phyloP scores from a whole-genome alignment of 345 rosid species.

The Hypericum perforatum region DNA sequence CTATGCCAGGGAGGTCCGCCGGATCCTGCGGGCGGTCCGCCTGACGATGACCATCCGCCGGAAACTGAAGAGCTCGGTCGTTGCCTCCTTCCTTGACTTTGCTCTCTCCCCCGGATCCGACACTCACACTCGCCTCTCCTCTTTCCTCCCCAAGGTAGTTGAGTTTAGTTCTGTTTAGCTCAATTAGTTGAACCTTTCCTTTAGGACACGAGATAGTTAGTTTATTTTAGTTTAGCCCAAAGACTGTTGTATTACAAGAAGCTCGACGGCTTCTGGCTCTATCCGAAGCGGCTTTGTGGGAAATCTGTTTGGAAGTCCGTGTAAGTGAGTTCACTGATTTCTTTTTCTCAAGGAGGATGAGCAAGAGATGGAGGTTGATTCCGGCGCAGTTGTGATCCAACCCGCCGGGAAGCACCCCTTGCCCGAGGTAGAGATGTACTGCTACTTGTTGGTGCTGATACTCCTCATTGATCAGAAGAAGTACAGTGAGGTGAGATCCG shows the following conservation, averaged over 20 bases:
- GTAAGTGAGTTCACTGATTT: too few relatives aligned
- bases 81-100: slow-evolving; percentile 52
- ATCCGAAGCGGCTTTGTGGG: too few relatives aligned
- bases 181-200: too few relatives aligned
- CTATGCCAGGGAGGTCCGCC: slow-evolving; percentile 55
- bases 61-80: slow-evolving; percentile 42
- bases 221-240: too few relatives aligned
- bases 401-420: slow-evolving; percentile 43
- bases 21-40: slow-evolving; percentile 59
- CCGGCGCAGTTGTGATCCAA: slow-evolving; percentile 44
- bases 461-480: slow-evolving; percentile 73
- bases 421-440: slow-evolving; percentile 69
- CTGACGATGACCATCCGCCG: slow-evolving; percentile 51
- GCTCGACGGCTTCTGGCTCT: too few relatives aligned
- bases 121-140: slow-evolving; percentile 37
- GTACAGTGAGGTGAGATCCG: slow-evolving; percentile 42
- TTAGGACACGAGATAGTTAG: too few relatives aligned
- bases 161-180: too few relatives aligned
- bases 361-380: slow-evolving; percentile 88
- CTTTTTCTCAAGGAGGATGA: slow-evolving; percentile 41
- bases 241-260: too few relatives aligned
- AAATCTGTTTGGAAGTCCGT: too few relatives aligned
- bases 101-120: slow-evolving; percentile 59
- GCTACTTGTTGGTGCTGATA: slow-evolving; percentile 59
- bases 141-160: slow-evolving; percentile 56